A percentile compares a stretch with the other conserved stretches of the same genome.
phyloP scores from a whole-genome alignment of 331 rosid species.

The Arachis monticola region DNA sequence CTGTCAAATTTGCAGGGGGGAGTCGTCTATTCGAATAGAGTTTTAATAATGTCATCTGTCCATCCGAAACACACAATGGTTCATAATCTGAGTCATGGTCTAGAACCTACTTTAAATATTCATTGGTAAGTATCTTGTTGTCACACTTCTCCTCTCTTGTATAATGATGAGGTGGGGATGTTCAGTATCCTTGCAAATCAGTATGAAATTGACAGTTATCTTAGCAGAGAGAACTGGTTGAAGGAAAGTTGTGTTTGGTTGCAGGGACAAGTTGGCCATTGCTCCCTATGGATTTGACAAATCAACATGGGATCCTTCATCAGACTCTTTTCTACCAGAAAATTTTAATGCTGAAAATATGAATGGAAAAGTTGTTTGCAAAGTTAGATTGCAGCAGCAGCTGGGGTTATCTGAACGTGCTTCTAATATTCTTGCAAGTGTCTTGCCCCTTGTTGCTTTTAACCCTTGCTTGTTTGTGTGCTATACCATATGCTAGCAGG shows the following conservation, averaged over 20 bases:
- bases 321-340: conserved; percentile 70
- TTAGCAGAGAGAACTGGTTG: neutral
- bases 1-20: conserved; percentile 74
- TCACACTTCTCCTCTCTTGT: conserved; percentile 31
- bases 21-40: conserved; percentile 79
- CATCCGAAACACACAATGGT: conserved; percentile 63
- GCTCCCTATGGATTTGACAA: conserved; percentile 76
- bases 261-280: conserved; percentile 77
- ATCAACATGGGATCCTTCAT: conserved; percentile 80
- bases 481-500: conserved; percentile 17
- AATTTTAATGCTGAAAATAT: conserved; percentile 67
- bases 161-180: conserved; percentile 16
- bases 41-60: conserved; percentile 70
- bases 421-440: conserved; percentile 63
- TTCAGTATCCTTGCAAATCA: conserved; percentile 24
- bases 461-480: conserved; percentile 24
- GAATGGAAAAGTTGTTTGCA: conserved; percentile 78
- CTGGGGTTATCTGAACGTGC: conserved; percentile 61
- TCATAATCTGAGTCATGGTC: conserved; percentile 60
- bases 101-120: conserved; percentile 70
- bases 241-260: conserved; percentile 40
- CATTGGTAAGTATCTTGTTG: conserved; percentile 59
- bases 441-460: conserved; percentile 9
- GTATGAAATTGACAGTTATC: conserved; percentile 22
- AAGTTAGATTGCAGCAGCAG: conserved; percentile 61